A percentile compares a stretch with the other conserved stretches of the same genome.
These are phyloP conservation scores for Fraxinus americana DNA, from an alignment of 257 asterid species.

Conservation along the genomic window DNA sequence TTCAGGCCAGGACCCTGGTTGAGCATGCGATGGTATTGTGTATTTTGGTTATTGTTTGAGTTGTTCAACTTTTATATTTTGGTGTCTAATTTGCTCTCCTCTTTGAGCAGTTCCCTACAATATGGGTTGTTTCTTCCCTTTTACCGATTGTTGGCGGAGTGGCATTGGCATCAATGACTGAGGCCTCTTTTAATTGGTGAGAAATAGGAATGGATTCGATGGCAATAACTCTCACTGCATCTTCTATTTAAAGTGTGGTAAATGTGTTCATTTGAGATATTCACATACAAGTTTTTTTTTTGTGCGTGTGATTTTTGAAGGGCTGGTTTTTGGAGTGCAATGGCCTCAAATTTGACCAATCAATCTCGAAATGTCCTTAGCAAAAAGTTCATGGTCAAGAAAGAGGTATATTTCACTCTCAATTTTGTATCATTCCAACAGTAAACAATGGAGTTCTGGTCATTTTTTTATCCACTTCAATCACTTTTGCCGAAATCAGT, in stretches of 20 bases:
- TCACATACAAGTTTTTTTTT: neutral
- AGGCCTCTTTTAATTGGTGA: slow-evolving; percentile 91
- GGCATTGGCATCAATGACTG: slow-evolving; percentile 86
- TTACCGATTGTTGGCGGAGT: slow-evolving; percentile 95
- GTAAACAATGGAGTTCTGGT: neutral
- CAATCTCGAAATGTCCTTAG: slow-evolving; percentile 96
- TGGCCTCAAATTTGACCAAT: slow-evolving; percentile 95
- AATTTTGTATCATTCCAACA: neutral
- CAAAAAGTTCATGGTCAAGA: slow-evolving; percentile 91
- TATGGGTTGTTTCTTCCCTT: slow-evolving; percentile 89
- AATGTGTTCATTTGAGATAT: neutral
- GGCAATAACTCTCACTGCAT: neutral
- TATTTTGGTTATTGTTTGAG: neutral
- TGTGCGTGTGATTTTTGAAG: slow-evolving; percentile 29
- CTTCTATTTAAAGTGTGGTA: neutral
- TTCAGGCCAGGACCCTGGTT: neutral
- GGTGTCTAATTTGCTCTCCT: neutral
- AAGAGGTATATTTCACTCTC: slow-evolving; percentile 63
- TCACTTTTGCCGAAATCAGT: neutral
- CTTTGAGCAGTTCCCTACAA: slow-evolving; percentile 56
- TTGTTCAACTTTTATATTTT: neutral
- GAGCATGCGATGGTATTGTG: neutral
- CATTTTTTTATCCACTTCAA: neutral
- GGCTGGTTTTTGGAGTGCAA: slow-evolving; percentile 97
- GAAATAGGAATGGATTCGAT: slow-evolving; percentile 1